Percentiles rank a stretch among this genome's conserved stretches.
phyloP scores from a whole-genome alignment of 345 rosid genomes.

The Gossypium thurberi region DNA sequence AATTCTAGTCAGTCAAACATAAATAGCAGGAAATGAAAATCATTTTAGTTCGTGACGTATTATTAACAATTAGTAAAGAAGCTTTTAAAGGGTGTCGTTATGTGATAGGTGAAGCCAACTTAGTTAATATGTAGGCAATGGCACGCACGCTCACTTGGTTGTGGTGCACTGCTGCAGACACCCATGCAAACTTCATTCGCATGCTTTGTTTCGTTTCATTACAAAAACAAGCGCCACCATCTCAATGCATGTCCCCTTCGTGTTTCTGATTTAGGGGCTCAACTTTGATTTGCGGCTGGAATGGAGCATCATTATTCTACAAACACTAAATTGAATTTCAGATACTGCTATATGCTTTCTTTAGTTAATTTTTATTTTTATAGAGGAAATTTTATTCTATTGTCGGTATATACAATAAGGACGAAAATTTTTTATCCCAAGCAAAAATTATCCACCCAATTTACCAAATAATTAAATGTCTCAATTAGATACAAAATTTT shows the following conservation, averaged over 20 bases:
- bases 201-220: slow-evolving; percentile 3
- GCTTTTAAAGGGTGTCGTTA: slow-evolving; percentile 11
- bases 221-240: not conserved
- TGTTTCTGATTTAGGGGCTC: slow-evolving; percentile 17
- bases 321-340: too few species aligned
- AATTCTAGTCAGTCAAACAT: not conserved
- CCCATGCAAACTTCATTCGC: slow-evolving; percentile 13
- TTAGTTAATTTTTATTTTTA: too few species aligned
- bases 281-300: slow-evolving; percentile 6
- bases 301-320: too few species aligned
- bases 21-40: not conserved
- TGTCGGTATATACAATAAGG: too few species aligned
- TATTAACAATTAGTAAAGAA: not conserved
- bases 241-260: slow-evolving; percentile 2
- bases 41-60: not conserved
- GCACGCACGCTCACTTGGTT: slow-evolving; percentile 32
- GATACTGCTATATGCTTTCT: too few species aligned
- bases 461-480: too few species aligned
- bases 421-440: too few species aligned
- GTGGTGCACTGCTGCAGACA: slow-evolving; percentile 8
- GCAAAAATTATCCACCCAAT: too few species aligned
- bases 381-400: too few species aligned
- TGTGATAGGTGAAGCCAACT: not conserved
- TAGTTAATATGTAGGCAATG: slow-evolving; percentile 10
- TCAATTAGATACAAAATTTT: too few species aligned